These are phyloP conservation scores for Cymbidium sinense DNA, from an alignment of 106 monocot species.

Conservation along the genomic window DNA sequence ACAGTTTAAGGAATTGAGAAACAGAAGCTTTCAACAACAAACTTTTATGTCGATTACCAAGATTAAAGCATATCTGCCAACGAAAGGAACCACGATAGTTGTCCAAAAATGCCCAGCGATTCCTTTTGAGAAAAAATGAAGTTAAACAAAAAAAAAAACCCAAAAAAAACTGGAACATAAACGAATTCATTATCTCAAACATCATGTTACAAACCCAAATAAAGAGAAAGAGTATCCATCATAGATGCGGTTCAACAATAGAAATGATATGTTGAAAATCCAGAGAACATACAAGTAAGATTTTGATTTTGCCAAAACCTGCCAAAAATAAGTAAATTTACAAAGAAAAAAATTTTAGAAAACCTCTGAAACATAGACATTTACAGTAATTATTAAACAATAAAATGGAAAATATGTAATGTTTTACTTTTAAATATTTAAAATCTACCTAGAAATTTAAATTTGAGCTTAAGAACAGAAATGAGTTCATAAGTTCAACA, in stretches of 20 bases:
- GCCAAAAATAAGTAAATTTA: conserved; percentile 11
- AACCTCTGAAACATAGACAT: neutral
- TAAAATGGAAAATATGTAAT: neutral
- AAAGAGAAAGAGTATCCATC: conserved; percentile 89
- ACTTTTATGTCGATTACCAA: conserved; percentile 46
- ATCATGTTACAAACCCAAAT: conserved; percentile 62
- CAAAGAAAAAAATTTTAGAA: neutral
- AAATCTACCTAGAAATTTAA: neutral
- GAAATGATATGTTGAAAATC: conserved; percentile 73
- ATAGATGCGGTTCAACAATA: conserved; percentile 74
- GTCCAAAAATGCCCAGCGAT: conserved; percentile 61
- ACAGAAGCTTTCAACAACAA: neutral
- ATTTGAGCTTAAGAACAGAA: neutral
- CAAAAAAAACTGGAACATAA: neutral
- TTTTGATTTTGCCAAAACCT: conserved; percentile 60
- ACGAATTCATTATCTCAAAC: neutral
- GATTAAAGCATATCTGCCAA: conserved; percentile 99
- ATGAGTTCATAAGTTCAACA: neutral
- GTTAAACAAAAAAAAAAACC: neutral
- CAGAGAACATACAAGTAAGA: conserved; percentile 56
- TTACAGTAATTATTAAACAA: neutral
- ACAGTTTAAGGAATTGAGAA: neutral
- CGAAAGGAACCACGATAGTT: conserved; percentile 81
- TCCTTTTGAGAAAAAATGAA: conserved; percentile 31
- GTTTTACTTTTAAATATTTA: neutral